phyloP scores from a whole-genome alignment of 345 rosid genomes.

The Viola odorata region DNA sequence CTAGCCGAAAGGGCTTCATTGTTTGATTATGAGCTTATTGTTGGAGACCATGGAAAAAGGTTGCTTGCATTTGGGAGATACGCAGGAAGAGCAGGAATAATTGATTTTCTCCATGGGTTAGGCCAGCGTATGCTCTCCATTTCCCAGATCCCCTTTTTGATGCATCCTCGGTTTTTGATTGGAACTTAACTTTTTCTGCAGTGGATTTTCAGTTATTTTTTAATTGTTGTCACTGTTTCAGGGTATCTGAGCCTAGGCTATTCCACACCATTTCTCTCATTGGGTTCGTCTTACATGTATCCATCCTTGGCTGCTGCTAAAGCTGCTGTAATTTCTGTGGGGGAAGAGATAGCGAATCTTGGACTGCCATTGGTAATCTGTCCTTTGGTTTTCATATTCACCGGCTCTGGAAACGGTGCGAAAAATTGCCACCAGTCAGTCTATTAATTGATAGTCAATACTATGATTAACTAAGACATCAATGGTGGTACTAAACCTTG shows the following conservation, averaged over 20 bases:
- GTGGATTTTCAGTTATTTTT: neutral
- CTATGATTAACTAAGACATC: neutral
- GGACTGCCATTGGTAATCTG: slow-evolving; percentile 78
- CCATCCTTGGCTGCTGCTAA: slow-evolving; percentile 82
- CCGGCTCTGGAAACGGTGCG: slow-evolving; percentile 74
- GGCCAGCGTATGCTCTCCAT: slow-evolving; percentile 61
- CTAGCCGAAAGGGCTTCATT: slow-evolving; percentile 61
- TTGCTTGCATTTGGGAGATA: slow-evolving; percentile 79
- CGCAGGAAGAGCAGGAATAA: slow-evolving; percentile 90
- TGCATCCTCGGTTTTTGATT: no score
- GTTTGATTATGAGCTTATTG: slow-evolving; percentile 85
- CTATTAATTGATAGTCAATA: neutral
- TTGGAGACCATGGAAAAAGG: slow-evolving; percentile 61
- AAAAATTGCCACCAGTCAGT: neutral
- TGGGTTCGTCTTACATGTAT: slow-evolving; percentile 79
- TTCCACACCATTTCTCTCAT: slow-evolving; percentile 72
- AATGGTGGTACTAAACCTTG: neutral
- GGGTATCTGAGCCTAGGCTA: slow-evolving; percentile 77
- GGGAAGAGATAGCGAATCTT: slow-evolving; percentile 70
- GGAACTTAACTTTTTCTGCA: neutral
- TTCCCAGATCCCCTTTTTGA: neutral
- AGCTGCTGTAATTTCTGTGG: slow-evolving; percentile 75
- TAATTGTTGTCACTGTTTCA: slow-evolving; percentile 21
- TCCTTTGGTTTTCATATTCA: slow-evolving; percentile 75
- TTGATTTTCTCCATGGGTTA: slow-evolving; percentile 73